Conservation (phyloP, 1,139 yeast species). For the Saccharomyces hybrid region DNA sequence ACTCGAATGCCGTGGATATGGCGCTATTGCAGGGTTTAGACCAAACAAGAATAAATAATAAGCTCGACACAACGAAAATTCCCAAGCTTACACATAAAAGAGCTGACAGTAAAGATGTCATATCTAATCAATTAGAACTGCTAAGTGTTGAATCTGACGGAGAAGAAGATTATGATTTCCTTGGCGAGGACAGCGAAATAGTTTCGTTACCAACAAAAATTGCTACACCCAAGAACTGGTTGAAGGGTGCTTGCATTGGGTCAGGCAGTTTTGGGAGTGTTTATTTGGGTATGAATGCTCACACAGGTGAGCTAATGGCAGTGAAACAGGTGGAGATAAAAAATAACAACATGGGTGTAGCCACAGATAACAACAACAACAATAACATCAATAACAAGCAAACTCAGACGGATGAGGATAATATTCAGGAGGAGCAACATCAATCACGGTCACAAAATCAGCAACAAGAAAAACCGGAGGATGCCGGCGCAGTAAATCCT, state of each 20-base stretch:
- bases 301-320: slow-evolving; percentile 94
- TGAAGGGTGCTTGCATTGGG: slow-evolving; percentile 87
- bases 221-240: slow-evolving; percentile 64
- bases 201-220: slow-evolving; percentile 31
- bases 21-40: slow-evolving; percentile 36
- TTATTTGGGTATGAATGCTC: slow-evolving; percentile 81
- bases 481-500: slow-evolving; percentile 23
- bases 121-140: slow-evolving; percentile 1
- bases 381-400: slow-evolving; percentile 9
- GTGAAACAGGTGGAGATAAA: slow-evolving; percentile 85
- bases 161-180: slow-evolving; percentile 21
- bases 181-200: slow-evolving; percentile 25
- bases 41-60: not conserved
- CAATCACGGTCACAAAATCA: slow-evolving; percentile 1
- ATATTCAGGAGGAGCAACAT: not conserved
- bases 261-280: slow-evolving; percentile 94
- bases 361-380: slow-evolving; percentile 15
- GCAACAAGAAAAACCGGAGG: slow-evolving; percentile 3
- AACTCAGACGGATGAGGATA: slow-evolving; percentile 7
- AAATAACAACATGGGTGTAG: slow-evolving; percentile 14
- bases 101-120: not conserved
- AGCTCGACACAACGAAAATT: slow-evolving; percentile 1
- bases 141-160: slow-evolving; percentile 3
- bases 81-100: not conserved
- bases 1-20: slow-evolving; percentile 52